phyloP scores from a whole-genome alignment of 1,284 basidiomycete species.

The Cryptococcus hybrid region DNA sequence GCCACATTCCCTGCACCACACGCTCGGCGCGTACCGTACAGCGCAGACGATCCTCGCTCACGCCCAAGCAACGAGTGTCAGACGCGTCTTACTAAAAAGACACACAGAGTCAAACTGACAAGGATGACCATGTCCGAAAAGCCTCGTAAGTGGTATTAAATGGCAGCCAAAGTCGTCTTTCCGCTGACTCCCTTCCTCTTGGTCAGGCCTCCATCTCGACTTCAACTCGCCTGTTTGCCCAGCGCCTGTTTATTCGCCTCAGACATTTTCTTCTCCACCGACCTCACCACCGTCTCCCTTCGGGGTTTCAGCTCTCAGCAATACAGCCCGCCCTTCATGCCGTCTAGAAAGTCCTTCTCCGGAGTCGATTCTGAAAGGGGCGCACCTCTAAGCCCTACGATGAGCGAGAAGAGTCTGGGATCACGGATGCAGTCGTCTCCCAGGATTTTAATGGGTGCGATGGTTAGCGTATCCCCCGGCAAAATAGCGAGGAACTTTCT shows the following conservation, averaged over 20 bases:
- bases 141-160: background rate
- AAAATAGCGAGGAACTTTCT: conserved; percentile 5
- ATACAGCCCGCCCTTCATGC: background rate
- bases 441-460: conserved; percentile 17
- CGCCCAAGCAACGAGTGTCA: too few species aligned
- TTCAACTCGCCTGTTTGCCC: conserved; percentile 12
- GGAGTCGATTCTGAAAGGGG: background rate
- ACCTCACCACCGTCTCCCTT: background rate
- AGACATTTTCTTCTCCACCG: conserved; percentile 2
- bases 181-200: background rate
- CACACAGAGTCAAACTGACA: too few species aligned
- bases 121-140: background rate
- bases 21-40: too few species aligned
- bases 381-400: background rate
- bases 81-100: too few species aligned
- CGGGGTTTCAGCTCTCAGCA: conserved; percentile 1
- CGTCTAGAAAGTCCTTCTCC: conserved; percentile 1
- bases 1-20: too few species aligned
- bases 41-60: too few species aligned
- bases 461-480: conserved; percentile 6
- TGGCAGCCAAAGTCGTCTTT: background rate
- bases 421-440: background rate
- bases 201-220: conserved; percentile 10
- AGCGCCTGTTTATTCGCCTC: conserved; percentile 13
- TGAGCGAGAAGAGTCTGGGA: background rate